Base-by-base conservation (phyloP, 148 eudicot species). In the Salicornia ramosissima region DNA sequence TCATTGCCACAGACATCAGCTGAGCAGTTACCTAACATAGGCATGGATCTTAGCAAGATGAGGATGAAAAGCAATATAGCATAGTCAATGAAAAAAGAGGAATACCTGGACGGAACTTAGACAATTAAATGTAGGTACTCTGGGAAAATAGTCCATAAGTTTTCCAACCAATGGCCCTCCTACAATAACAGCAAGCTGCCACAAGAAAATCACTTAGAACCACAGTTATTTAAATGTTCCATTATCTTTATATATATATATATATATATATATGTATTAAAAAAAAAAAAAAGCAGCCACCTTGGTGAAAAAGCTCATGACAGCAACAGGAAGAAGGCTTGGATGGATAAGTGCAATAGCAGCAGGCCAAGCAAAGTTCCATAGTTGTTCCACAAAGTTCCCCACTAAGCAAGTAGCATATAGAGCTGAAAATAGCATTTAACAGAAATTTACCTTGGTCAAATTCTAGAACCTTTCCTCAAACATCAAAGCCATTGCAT, bases 291-390 rank as follows among this genome's bases (percentile, higher is more conserved):
- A 74, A 5, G 39, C 70, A 29, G 61, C 52, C 81, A 92, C 97
- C 97, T 92, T 92, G 18, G 88, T 71, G 70, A 80, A 78, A 70
- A 92, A 92, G 68, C 96, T 86, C 83, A 87, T 85, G 76, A 92
- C 83, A 31, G 93, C 97, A 53, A 92, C 96, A 67, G 97, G 97
- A 74, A 87, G 92, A 75, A 92, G 92, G 80, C 97, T 92, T 61
- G 96, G 93, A 81, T 90, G 93, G 74, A 92, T 81, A 86, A 92
- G 74, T 11, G 97, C 91, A 78, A 92, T 87, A 71, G 93, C 86
- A 76, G 86, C 88, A 78, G 97, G 97, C 88, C 96, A 89, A 47
- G 97, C 93, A 76, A 92, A 89, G 81, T 80, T 92, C 97, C 97
- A 92, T 26, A 92, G 90, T 72, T 92, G 97, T 83, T 92, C 97